Conservation (phyloP, 108 stramenopile genomes). For the Discostella stelligeroides region DNA sequence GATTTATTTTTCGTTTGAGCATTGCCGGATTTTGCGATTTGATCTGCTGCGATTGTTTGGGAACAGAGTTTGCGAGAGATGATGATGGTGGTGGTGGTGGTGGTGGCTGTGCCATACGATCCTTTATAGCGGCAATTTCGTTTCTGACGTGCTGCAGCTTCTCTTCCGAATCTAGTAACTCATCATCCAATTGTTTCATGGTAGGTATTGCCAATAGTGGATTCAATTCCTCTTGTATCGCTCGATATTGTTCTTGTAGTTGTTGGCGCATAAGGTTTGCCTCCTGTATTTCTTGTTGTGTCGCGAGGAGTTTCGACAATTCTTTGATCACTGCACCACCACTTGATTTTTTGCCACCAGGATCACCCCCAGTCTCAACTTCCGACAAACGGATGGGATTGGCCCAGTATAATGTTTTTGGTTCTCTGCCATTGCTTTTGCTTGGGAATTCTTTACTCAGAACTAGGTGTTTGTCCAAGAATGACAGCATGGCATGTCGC, state of each 20-base stretch:
- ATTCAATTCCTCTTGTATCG: slow-evolving; percentile 40
- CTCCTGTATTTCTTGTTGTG: slow-evolving; percentile 44
- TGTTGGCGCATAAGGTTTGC: slow-evolving; percentile 25
- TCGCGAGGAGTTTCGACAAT: slow-evolving; percentile 29
- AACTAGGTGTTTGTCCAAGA: slow-evolving; percentile 71
- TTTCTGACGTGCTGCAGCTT: slow-evolving; percentile 40
- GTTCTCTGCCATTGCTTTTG: slow-evolving; percentile 39
- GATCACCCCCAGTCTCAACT: background rate
- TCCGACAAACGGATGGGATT: slow-evolving; percentile 24
- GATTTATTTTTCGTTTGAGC: slow-evolving; percentile 73
- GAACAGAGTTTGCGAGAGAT: slow-evolving; percentile 1
- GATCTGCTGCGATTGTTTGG: slow-evolving; percentile 13
- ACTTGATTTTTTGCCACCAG: slow-evolving; percentile 30
- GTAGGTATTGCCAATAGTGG: slow-evolving; percentile 51
- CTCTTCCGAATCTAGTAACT: slow-evolving; percentile 36
- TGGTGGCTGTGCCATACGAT: slow-evolving; percentile 15
- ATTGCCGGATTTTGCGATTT: slow-evolving; percentile 30
- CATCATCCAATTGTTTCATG: slow-evolving; percentile 56
- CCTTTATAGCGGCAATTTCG: slow-evolving; percentile 37
- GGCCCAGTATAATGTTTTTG: slow-evolving; percentile 78
- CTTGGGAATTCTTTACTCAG: slow-evolving; percentile 69
- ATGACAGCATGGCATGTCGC: slow-evolving; percentile 65
- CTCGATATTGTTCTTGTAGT: slow-evolving; percentile 30
- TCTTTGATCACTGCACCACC: slow-evolving; percentile 28
- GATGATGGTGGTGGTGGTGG: background rate